Evolutionary conservation across 2,329 filamentous ascomycete species (phyloP).

Genomic region (Fusarium zealandicum): DNA sequence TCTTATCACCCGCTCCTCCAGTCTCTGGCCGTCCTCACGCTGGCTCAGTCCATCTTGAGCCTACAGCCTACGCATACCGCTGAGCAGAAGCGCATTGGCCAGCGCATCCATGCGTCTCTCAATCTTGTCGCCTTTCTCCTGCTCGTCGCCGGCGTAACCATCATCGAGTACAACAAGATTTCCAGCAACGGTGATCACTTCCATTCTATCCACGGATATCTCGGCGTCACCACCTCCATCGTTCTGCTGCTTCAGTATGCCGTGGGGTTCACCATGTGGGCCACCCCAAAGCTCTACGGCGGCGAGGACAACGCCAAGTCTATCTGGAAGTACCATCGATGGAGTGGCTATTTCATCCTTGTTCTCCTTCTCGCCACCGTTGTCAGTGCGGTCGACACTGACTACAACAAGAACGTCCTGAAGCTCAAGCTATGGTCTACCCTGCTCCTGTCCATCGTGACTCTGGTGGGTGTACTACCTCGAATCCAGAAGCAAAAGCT

Average conservation of each 20-base stretch:
- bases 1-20: conserved; percentile 83
- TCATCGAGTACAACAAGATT: conserved; percentile 88
- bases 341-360: conserved; percentile 76
- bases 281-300: conserved; percentile 75
- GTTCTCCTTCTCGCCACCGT: conserved; percentile 77
- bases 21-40: conserved; percentile 72
- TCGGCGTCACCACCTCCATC: conserved; percentile 80
- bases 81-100: conserved; percentile 71
- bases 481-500: conserved; percentile 86
- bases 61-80: conserved; percentile 86
- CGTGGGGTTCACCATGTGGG: conserved; percentile 86
- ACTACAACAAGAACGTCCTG: conserved; percentile 73
- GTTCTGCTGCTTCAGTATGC: conserved; percentile 75
- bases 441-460: conserved; percentile 68
- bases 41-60: conserved; percentile 81
- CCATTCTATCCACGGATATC: conserved; percentile 78
- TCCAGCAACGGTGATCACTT: conserved; percentile 74
- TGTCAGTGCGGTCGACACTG: conserved; percentile 76
- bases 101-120: conserved; percentile 71
- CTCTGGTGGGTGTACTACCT: conserved; percentile 76
- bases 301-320: conserved; percentile 80
- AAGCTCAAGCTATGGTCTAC: conserved; percentile 80
- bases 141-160: conserved; percentile 69
- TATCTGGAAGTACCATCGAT: conserved; percentile 89
- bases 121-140: conserved; percentile 70